A percentile compares a stretch with the other conserved stretches of the same genome.
Conservation (phyloP, 2,329 filamentous ascomycete genomes). For the Fusarium circinatum region DNA sequence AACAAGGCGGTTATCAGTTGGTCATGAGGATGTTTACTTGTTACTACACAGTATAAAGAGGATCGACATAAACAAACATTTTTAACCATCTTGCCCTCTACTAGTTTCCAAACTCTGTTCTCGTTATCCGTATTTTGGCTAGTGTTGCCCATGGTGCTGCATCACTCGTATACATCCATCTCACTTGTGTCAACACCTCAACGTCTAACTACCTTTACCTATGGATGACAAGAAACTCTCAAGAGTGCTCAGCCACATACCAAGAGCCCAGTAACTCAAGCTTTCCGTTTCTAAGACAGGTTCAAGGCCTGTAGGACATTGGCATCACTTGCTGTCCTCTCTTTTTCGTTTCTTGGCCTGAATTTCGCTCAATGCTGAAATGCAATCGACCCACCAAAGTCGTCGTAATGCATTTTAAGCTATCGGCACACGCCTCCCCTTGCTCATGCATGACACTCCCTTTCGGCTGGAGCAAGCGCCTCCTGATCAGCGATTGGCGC, state of each 20-base stretch:
- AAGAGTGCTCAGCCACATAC: conserved; percentile 32
- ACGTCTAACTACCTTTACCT: background rate
- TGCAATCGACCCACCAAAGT: conserved; percentile 23
- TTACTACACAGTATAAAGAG: background rate
- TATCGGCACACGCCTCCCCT: conserved; percentile 2
- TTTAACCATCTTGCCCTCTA: background rate
- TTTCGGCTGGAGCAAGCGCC: conserved; percentile 17
- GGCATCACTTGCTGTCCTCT: background rate
- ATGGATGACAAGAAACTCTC: background rate
- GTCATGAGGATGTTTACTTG: background rate
- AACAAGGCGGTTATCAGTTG: conserved; percentile 1
- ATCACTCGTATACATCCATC: conserved; percentile 8
- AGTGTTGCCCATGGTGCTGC: conserved; percentile 17
- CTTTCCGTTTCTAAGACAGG: conserved; percentile 2
- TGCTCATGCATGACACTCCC: conserved; percentile 7
- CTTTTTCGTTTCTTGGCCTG: conserved; percentile 19
- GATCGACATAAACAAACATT: background rate
- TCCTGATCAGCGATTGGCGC: conserved; percentile 34
- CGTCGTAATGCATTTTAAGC: conserved; percentile 34
- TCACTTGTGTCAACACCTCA: conserved; percentile 7
- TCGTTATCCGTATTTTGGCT: background rate
- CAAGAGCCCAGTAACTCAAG: background rate
- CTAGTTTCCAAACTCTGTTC: background rate
- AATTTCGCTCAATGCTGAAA: conserved; percentile 21
- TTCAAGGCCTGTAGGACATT: conserved; percentile 15